A percentile compares a stretch with the other conserved stretches of the same genome.
Conservation (phyloP, 2,329 filamentous ascomycete species). For the Alternaria brassicicola region DNA sequence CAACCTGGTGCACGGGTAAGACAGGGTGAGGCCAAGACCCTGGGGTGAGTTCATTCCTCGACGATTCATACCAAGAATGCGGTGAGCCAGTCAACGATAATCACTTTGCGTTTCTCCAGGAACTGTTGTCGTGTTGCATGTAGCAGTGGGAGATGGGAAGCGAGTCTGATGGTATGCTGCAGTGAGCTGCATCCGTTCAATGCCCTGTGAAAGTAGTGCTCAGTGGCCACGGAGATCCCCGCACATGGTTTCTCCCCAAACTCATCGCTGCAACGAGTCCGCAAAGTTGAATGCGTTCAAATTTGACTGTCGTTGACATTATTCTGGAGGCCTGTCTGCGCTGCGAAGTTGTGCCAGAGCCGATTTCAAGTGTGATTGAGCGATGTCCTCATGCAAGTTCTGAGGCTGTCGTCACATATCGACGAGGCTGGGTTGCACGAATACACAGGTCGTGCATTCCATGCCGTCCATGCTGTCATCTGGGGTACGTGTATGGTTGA, state of each 20-base stretch:
- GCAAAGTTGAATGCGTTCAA: neutral
- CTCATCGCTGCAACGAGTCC: neutral
- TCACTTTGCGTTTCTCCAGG: neutral
- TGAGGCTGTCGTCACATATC: neutral
- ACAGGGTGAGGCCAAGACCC: neutral
- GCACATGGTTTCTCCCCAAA: neutral
- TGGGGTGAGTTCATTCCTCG: neutral
- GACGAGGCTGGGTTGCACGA: neutral
- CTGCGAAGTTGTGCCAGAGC: neutral
- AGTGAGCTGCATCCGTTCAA: slow-evolving; percentile 3
- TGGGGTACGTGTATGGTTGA: neutral
- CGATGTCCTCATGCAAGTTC: neutral
- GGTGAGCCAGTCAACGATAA: slow-evolving; percentile 7
- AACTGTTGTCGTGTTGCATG: slow-evolving; percentile 7
- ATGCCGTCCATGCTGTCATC: slow-evolving; percentile 2
- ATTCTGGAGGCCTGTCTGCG: neutral
- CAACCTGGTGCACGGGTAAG: neutral
- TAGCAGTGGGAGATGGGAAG: slow-evolving; percentile 7
- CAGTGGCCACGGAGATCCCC: neutral
- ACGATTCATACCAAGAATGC: neutral
- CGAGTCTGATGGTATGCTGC: slow-evolving; percentile 20
- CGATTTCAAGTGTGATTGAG: neutral
- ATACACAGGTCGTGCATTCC: slow-evolving; percentile 3
- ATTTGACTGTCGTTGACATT: neutral
- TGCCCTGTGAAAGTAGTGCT: neutral